Conservation (phyloP, 208 protist species). For the Plasmodiophora brassicae region DNA sequence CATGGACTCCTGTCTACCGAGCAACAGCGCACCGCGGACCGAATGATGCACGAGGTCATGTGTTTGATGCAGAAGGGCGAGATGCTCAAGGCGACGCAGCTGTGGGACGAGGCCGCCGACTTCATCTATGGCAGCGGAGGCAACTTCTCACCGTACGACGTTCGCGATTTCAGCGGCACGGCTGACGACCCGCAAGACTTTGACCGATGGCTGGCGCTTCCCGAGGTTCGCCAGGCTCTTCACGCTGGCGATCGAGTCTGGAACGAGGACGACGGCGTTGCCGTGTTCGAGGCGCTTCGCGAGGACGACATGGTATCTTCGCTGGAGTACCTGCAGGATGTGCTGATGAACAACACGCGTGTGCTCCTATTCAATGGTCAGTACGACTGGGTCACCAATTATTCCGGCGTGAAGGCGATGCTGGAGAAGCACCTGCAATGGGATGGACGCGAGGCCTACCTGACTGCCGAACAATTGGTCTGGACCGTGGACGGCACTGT, state of each 20-base stretch:
- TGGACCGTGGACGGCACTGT: background rate
- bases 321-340: background rate
- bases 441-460: background rate
- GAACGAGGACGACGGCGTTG: background rate
- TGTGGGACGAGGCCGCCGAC: background rate
- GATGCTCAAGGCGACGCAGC: background rate
- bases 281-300: background rate
- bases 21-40: background rate
- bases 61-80: background rate
- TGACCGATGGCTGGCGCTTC: background rate
- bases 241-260: constrained; percentile 1
- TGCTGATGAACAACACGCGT: background rate
- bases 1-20: background rate
- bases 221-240: constrained; percentile 1
- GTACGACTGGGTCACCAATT: constrained; percentile 17
- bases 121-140: constrained; percentile 16
- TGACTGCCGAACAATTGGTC: background rate
- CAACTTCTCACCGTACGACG: constrained; percentile 2
- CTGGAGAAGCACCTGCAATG: background rate
- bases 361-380: background rate
- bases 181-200: background rate
- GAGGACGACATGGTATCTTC: constrained; percentile 1
- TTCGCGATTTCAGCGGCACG: background rate
- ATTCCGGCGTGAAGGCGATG: background rate
- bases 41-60: background rate